Evolutionary conservation across 2,329 filamentous ascomycete species (phyloP).

Genomic region (Talaromyces albobiverticillius): DNA sequence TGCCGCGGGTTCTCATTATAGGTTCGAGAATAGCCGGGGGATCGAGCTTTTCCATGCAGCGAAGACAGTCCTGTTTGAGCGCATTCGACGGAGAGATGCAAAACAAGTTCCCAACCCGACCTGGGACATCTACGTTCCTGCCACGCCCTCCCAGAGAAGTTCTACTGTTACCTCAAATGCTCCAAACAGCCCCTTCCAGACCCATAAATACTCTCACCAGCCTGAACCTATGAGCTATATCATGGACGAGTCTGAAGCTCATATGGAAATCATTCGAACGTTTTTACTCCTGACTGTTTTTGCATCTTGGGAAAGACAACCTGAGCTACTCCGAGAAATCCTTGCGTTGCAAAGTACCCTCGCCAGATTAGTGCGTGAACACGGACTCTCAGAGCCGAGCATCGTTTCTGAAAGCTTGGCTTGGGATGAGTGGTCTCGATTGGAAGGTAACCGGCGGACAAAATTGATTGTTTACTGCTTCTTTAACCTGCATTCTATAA

Average conservation of each 20-base stretch:
- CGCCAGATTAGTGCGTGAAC: slow-evolving; percentile 54
- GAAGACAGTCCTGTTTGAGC: slow-evolving; percentile 53
- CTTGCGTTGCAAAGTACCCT: slow-evolving; percentile 57
- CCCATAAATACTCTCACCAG: slow-evolving; percentile 30
- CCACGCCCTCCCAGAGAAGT: slow-evolving; percentile 34
- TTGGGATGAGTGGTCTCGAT: slow-evolving; percentile 54
- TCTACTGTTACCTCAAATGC: slow-evolving; percentile 43
- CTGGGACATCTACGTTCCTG: slow-evolving; percentile 40
- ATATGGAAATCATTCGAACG: slow-evolving; percentile 51
- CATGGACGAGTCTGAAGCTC: slow-evolving; percentile 43
- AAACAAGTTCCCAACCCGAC: slow-evolving; percentile 40
- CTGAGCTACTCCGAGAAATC: slow-evolving; percentile 56
- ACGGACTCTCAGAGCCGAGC: slow-evolving; percentile 42
- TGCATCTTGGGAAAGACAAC: slow-evolving; percentile 59
- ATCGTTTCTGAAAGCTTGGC: slow-evolving; percentile 41
- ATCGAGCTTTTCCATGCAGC: slow-evolving; percentile 58
- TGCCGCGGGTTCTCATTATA: slow-evolving; percentile 49
- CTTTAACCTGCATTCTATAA: slow-evolving; percentile 60
- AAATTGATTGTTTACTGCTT: slow-evolving; percentile 58
- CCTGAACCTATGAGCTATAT: slow-evolving; percentile 33
- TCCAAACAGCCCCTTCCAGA: slow-evolving; percentile 43
- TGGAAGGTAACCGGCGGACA: slow-evolving; percentile 53
- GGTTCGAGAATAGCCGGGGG: slow-evolving; percentile 49
- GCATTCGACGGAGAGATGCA: slow-evolving; percentile 50
- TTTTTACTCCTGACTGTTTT: slow-evolving; percentile 56